A percentile compares a stretch with the other conserved stretches of the same genome.
phyloP scores from a whole-genome alignment of 306 rosid species.

The Malus asiatica region DNA sequence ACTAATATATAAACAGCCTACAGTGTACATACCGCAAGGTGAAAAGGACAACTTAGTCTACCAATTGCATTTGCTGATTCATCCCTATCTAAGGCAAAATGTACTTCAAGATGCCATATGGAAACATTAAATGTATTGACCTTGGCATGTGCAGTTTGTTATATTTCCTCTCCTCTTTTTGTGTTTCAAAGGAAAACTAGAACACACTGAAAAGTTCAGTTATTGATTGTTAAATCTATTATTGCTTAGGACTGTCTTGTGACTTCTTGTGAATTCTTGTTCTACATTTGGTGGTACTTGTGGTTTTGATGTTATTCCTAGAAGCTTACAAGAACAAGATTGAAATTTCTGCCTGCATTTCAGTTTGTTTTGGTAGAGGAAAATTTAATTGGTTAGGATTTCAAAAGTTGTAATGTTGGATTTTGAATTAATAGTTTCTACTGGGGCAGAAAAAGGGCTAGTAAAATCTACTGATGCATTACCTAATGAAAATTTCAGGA shows the following conservation, averaged over 20 bases:
- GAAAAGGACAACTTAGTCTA: conserved; percentile 43
- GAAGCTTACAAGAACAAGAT: not conserved
- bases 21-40: not conserved
- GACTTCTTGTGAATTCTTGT: not conserved
- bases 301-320: not conserved
- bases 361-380: not conserved
- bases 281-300: not conserved
- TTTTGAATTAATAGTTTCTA: not conserved
- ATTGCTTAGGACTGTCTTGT: not conserved
- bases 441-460: not conserved
- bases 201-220: not conserved
- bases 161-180: not conserved
- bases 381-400: not conserved
- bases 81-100: not conserved
- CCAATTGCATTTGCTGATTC: not conserved
- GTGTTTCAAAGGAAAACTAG: not conserved
- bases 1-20: not conserved
- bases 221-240: not conserved
- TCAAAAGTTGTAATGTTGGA: not conserved
- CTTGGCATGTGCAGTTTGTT: not conserved
- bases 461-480: not conserved
- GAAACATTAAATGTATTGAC: not conserved
- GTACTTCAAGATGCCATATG: not conserved
- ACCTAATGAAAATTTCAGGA: not conserved
- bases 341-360: not conserved